Evolutionary conservation across 306 rosid species (phyloP), one percentile per base, ranked within the genome.

Genomic region (Elaeagnus macrophylla): DNA sequence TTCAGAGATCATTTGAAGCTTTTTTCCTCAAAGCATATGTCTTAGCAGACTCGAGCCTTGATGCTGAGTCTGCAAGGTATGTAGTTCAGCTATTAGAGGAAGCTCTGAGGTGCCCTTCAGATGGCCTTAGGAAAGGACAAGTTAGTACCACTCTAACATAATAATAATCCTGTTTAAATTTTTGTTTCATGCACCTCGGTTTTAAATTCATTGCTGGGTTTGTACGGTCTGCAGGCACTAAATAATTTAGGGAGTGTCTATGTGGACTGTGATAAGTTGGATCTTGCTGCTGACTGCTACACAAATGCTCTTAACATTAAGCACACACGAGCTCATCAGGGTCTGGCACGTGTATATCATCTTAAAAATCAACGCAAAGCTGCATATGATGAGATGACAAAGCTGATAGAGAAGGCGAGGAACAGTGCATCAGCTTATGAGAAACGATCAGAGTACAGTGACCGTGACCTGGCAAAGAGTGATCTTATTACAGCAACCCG

Each of bases 381-480:
- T 76, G 97, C 97, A 16, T 85, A 88, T 66, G 97, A 85, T 74
- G 97, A 88, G 77, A 88, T 88, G 97, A 84, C 97, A 38, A 84
- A 85, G 63, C 81, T 88, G 62, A 85, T 88, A 67, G 97, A 84
- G 72, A 88, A 82, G 69, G 97, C 97, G 7, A 54, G 77, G 32
- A 80, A 71, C 67, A 88, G 80, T 62, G 91, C 97, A 60, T 88
- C 97, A 9, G 97, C 97, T 66, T 88, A 72, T 56, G 97, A 88
- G 67, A 88, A 88, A 70, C 95, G 97, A 39, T 84, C 97, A 39
- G 97, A 88, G 70, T 88, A 88, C 64, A 82, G 97, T 75, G 95
- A 85, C 50, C 88, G 97, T 55, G 91, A 88, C 73, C 84, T 84
- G 97, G 97, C 97, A 62, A 88, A 72, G 77, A 84, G 79, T 43